Base-by-base conservation (phyloP, 2,329 filamentous ascomycete species). In the Neofusicoccum parvum region DNA sequence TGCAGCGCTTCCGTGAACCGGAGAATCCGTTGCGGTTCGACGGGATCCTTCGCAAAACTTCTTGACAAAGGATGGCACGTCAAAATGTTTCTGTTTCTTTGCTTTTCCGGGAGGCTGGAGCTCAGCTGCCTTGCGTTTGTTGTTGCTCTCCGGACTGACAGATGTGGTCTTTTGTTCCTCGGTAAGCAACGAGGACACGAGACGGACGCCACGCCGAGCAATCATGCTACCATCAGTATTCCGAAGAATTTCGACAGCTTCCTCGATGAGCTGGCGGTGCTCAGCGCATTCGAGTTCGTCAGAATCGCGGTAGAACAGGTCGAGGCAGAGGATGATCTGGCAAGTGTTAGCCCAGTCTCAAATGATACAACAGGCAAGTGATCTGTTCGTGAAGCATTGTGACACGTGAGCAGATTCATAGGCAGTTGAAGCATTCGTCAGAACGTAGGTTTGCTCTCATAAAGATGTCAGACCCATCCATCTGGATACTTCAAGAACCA, bases 181-280 rank as follows among this genome's bases (percentile, higher is more conserved):
- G 5, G 39, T 32, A 10, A 80, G 62, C 3, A 81, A 68, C 0
- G 78, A 78, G 0, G 69, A 70, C 9, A 81, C 67, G 1, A 81
- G 73, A 20, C 75, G 76, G 11, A 75, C 70, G 3, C 79, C 79
- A 10, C 80, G 75, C 1, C 69, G 65, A 4, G 79, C 79, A 15
- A 81, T 76, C 17, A 76, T 76, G 68, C 78, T 80, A n/a, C 74
- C 76, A 1, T 69, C 67, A 41, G 72, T 79, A 12, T 69, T 69
- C 14, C 72, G 68, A 5, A 81, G 72, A 11, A 74, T 71, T 0
- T 63, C 67, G 36, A 80, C 72, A 0, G 76, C 72, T 58, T 75
- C 74, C 34, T 75, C 70, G 1, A 77, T 74, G 14, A 75, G 71
- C 11, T 70, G 67, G 7, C 23, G 39, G n/a, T 45, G 37, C 15